Base-by-base conservation (phyloP, 2,329 filamentous ascomycete species). In the Stenocarpella maydis region DNA sequence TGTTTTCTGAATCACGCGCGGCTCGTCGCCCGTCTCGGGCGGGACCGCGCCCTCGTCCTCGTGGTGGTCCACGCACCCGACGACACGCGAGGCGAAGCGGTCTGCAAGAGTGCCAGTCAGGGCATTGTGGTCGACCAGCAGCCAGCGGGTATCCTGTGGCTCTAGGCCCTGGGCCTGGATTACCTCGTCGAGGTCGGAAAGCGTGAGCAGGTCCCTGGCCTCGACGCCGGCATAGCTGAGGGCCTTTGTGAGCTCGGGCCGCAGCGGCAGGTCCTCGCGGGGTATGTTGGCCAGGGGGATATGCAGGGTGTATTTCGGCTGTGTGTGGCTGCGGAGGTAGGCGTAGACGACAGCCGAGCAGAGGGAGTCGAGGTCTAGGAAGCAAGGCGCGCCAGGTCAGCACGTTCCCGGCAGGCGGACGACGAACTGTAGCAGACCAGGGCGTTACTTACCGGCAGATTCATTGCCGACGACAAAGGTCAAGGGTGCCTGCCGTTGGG, bases 111-210 rank as follows among this genome's bases (percentile, higher is more conserved):
- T 75, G 0, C 92, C 91, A 7, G 91, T 90, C 58, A 93, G 82
- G 0, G 83, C 85, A 76, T 96, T 96, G 82, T 96, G 93, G 80
- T 96, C 93, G 4, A 96, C 92, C 1, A 96, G 82, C 21, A 93
- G 80, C 91, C 91, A 94, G 61, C 82, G 83, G 1, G 91, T 91
- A 55, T 88, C 85, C 31, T 86, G 82, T 0, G 88, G 83, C 0
- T 78, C 74, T 14, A 91, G 76, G 49, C 76, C 79, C 4, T 74
- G 72, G 37, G 55, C 17, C 9, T 41, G 39, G 14, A 54, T 54
- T 54, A 50, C 74, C 73, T 37, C 74, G 1, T 83, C 82, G 0
- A 87, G 81, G n/a, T 85, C 83, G 4, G 82, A 83, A 17, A 88
- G 78, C 12, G 85, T 95, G 68, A 94, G 84, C 0, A 96, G 82